Evolutionary conservation across 83 land plant species (phyloP).

Genomic region (Larix sibirica): DNA sequence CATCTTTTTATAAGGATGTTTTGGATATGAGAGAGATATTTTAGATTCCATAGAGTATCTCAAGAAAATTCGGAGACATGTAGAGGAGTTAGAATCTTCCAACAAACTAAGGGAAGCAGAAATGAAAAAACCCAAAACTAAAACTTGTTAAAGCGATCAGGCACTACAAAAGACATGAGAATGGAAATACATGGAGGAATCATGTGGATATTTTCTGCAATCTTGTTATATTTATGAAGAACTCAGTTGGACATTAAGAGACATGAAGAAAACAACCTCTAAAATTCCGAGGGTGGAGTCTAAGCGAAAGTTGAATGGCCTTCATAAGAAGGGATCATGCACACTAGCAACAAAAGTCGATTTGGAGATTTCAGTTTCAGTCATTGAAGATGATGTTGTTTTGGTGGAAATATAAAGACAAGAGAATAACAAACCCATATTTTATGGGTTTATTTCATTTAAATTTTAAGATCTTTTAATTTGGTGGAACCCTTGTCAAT

Average conservation of each 20-base stretch:
- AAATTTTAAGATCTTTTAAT: too few species aligned
- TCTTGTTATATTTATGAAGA: slow-evolving; percentile 23
- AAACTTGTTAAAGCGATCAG: background rate
- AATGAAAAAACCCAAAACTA: background rate
- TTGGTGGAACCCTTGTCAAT: too few species aligned
- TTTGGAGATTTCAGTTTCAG: slow-evolving; percentile 43
- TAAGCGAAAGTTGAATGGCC: slow-evolving; percentile 34
- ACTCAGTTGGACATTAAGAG: slow-evolving; percentile 7
- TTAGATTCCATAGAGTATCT: slow-evolving; percentile 53
- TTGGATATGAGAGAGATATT: too few species aligned
- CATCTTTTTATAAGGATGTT: too few species aligned
- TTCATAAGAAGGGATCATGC: slow-evolving; percentile 17
- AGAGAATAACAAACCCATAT: too few species aligned
- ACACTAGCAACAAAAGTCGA: slow-evolving; percentile 12
- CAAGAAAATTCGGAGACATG: slow-evolving; percentile 48
- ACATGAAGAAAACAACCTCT: background rate
- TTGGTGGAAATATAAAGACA: slow-evolving; percentile 43
- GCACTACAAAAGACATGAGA: slow-evolving; percentile 5
- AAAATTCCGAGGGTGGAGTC: slow-evolving; percentile 15
- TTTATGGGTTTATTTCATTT: too few species aligned
- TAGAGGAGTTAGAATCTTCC: slow-evolving; percentile 59
- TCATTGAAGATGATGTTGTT: slow-evolving; percentile 46
- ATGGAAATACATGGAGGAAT: background rate
- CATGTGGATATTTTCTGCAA: slow-evolving; percentile 14
- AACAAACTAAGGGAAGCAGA: slow-evolving; percentile 38